Conservation (phyloP, 768 basidiomycete species). For the Boletus insuetus region DNA sequence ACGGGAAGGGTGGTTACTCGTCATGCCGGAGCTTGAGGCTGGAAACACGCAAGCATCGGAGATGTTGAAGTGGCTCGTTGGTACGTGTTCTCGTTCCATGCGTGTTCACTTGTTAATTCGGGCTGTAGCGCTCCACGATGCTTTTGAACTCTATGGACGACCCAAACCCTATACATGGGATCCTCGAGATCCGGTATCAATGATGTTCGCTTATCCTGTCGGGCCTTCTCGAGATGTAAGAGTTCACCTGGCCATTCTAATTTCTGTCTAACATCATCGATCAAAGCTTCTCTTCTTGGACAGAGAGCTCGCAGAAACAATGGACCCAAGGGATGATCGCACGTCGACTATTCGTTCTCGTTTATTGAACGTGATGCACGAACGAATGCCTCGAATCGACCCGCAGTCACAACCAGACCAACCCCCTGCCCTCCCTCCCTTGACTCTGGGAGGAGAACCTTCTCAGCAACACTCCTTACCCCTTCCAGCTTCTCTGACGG, state of each 20-base stretch:
- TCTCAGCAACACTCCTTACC: conserved; percentile 28
- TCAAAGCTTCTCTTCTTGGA: conserved; percentile 81
- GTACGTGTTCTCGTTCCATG: conserved; percentile 41
- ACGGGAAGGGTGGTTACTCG: conserved; percentile 79
- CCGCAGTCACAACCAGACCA: conserved; percentile 8
- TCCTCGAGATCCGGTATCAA: conserved; percentile 70
- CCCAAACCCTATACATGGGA: conserved; percentile 89
- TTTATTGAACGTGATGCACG: conserved; percentile 59
- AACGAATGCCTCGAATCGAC: conserved; percentile 54
- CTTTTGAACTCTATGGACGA: conserved; percentile 86
- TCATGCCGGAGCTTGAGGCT: conserved; percentile 85
- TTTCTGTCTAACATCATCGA: conserved; percentile 14
- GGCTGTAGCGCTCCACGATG: conserved; percentile 71
- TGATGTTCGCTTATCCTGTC: conserved; percentile 95
- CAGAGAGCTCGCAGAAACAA: conserved; percentile 72
- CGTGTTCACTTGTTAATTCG: conserved; percentile 6
- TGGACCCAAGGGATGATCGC: conserved; percentile 76
- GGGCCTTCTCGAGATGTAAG: conserved; percentile 81
- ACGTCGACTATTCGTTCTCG: conserved; percentile 66
- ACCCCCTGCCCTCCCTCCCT: conserved; percentile 20
- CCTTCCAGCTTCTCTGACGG: conserved; percentile 10
- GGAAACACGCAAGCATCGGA: conserved; percentile 65
- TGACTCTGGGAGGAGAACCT: conserved; percentile 11
- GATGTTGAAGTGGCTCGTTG: conserved; percentile 89
- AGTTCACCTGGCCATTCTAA: conserved; percentile 9